Base-by-base conservation (phyloP, 75 land plant species). In the Selaginella tamariscina region DNA sequence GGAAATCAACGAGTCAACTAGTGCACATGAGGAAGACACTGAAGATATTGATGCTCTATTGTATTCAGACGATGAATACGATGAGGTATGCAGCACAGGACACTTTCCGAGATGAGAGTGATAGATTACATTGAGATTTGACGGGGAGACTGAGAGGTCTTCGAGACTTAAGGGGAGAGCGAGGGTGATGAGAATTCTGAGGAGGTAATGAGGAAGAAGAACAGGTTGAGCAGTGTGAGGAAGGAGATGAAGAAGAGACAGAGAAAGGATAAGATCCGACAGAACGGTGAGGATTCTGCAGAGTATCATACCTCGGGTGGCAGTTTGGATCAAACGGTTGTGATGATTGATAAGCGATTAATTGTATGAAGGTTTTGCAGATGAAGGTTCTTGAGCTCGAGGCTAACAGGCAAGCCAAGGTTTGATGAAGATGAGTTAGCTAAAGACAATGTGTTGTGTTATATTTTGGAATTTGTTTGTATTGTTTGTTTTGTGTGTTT, bases 241-340 rank as follows among this genome's bases (percentile, higher is more conserved):
- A 39, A 39, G 49, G 49, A 39, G 49, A 39, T 39, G 49, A 39
- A 39, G 49, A 39, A 39, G 49, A n/a, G n/a, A n/a, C 49, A 39
- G 49, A 5, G 49, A 5, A 39, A 39, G 49, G 49, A 39, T 5
- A 39, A 15, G 49, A 39, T 39, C 49, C 49, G 49, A 15, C 49
- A 39, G 49, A n/a, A 39, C 49, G 49, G 49, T 39, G 49, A 39
- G 15, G 15, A 15, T 15, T 5, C 49, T 39, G 11, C 49, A 39
- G 49, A 39, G 49, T 15, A 39, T 39, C 49, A 15, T 39, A 5
- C 49, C 49, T 5, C 11, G 49, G 49, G 49, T 39, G 49, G 15
- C 15, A 39, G 49, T 15, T 5, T 39, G 49, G 49, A 39, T 39
- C 49, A 5, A 15, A 15, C 49, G 49, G 15, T 39, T 15, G 49